Conservation (phyloP, 2,329 filamentous ascomycete species). For the Grosmannia penicillata region DNA sequence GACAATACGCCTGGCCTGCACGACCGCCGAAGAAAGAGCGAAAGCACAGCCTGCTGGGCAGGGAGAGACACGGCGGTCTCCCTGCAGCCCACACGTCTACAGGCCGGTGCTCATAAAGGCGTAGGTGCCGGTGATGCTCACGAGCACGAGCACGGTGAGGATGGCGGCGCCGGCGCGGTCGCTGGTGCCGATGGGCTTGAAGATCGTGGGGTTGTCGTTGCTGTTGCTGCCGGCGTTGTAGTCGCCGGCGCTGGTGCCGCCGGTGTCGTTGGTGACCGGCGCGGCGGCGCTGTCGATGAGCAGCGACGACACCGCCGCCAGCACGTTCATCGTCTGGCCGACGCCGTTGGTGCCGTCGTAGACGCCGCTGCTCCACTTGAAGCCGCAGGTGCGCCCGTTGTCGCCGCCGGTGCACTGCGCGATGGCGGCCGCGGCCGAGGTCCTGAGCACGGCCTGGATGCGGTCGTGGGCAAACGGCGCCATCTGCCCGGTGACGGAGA, state of each 20-base stretch:
- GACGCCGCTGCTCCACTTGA: slow-evolving; percentile 31
- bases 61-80: not conserved
- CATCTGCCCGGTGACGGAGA: slow-evolving; percentile 32
- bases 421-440: slow-evolving; percentile 33
- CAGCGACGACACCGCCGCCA: slow-evolving; percentile 32
- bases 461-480: slow-evolving; percentile 29
- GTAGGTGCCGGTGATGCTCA: slow-evolving; percentile 16
- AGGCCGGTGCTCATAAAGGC: slow-evolving; percentile 18
- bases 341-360: slow-evolving; percentile 37
- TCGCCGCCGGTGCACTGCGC: slow-evolving; percentile 31
- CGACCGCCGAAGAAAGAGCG: too few relatives aligned
- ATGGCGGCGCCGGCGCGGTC: slow-evolving; percentile 58
- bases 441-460: slow-evolving; percentile 29
- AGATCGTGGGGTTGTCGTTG: slow-evolving; percentile 8
- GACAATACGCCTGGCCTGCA: too few relatives aligned
- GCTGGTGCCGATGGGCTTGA: slow-evolving; percentile 32
- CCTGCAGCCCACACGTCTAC: not conserved
- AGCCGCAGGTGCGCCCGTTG: slow-evolving; percentile 30
- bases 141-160: slow-evolving; percentile 41
- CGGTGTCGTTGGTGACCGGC: slow-evolving; percentile 26
- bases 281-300: slow-evolving; percentile 18
- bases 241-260: slow-evolving; percentile 35
- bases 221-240: slow-evolving; percentile 27
- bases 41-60: too few relatives aligned
- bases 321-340: slow-evolving; percentile 39